Conservation (phyloP, 1,284 basidiomycete species). For the Sanghuangporus baumii region DNA sequence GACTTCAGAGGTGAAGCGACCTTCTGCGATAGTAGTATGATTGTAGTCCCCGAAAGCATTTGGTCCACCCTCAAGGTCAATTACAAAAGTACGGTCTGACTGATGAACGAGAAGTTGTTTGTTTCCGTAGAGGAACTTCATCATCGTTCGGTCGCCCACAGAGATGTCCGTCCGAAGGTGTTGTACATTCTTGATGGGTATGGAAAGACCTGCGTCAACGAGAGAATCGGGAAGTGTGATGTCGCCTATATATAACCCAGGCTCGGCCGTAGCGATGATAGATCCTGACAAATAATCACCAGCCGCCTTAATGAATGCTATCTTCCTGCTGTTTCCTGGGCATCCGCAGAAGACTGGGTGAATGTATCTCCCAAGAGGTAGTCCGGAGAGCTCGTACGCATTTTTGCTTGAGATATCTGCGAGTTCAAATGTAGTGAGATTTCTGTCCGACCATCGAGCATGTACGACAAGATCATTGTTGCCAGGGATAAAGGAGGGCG, state of each 20-base stretch:
- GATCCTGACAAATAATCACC: constrained; percentile 57
- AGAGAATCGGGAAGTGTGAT: constrained; percentile 39
- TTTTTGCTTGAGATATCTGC: constrained; percentile 43
- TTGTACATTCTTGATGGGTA: constrained; percentile 24
- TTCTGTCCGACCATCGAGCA: constrained; percentile 58
- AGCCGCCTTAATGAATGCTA: constrained; percentile 59
- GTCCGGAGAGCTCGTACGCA: constrained; percentile 44
- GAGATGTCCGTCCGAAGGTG: constrained; percentile 20
- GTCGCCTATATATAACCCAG: constrained; percentile 59
- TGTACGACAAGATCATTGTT: constrained; percentile 49
- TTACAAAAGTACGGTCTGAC: constrained; percentile 42
- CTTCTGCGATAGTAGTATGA: constrained; percentile 45
- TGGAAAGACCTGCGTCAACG: constrained; percentile 17
- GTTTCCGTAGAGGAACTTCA: constrained; percentile 48
- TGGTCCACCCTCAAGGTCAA: constrained; percentile 44
- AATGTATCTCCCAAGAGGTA: constrained; percentile 61
- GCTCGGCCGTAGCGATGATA: constrained; percentile 54
- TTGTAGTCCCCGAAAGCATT: constrained; percentile 44
- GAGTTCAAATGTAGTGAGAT: constrained; percentile 61
- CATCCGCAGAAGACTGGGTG: constrained; percentile 48
- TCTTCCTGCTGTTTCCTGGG: constrained; percentile 34
- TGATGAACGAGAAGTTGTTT: constrained; percentile 55
- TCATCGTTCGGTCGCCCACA: constrained; percentile 16
- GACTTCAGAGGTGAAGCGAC: constrained; percentile 51
- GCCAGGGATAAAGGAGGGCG: constrained; percentile 57